Percentiles rank a stretch among this genome's conserved stretches.
Conservation (phyloP, 1,139 yeast genomes). For the Protomyces inouyei region DNA sequence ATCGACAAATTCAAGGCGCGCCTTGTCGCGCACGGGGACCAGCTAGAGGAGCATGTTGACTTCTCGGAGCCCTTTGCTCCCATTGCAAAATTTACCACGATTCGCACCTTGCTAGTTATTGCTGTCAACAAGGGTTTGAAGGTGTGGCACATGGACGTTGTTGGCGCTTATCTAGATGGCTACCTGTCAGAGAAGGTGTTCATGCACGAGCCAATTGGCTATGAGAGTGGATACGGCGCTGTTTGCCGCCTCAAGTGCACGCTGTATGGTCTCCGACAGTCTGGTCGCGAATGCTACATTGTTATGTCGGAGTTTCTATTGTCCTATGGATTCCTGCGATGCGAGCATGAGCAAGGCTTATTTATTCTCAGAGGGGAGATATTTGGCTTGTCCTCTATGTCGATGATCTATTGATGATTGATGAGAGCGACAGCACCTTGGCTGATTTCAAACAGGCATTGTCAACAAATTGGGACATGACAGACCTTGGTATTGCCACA, state of each 20-base stretch:
- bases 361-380: neutral
- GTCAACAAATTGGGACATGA: neutral
- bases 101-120: neutral
- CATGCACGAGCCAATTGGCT: neutral
- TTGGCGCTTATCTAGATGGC: conserved; percentile 5
- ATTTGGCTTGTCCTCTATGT: neutral
- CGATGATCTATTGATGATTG: neutral
- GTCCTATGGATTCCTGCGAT: neutral
- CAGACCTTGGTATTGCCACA: neutral
- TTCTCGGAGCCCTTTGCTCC: neutral
- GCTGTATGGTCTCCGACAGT: neutral
- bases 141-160: neutral
- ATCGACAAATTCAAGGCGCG: conserved; percentile 28
- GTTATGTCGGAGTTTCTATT: neutral
- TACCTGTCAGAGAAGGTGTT: neutral
- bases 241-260: neutral
- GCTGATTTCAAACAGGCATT: neutral
- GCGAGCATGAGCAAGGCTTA: neutral
- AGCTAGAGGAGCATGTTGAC: conserved; percentile 9
- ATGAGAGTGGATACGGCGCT: neutral
- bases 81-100: neutral
- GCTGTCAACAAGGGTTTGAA: neutral
- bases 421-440: neutral
- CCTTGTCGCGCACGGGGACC: conserved; percentile 29
- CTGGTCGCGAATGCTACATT: neutral